A percentile compares a stretch with the other conserved stretches of the same genome.
phyloP scores from a whole-genome alignment of 441 rosid species.

The Cnidoscolus chayamansa region DNA sequence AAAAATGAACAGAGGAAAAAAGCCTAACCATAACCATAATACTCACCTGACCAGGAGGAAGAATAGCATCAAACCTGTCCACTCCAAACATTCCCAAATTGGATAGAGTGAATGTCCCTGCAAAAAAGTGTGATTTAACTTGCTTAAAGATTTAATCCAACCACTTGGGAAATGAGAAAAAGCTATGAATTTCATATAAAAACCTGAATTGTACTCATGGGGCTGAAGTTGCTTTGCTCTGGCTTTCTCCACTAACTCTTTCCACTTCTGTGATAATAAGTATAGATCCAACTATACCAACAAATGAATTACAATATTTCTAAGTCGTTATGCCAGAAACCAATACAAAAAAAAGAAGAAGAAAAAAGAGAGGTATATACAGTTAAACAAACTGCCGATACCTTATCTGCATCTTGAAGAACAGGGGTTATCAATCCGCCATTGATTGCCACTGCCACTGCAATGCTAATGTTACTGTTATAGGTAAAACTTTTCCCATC shows the following conservation, averaged over 20 bases:
- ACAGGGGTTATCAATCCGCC: conserved; percentile 98
- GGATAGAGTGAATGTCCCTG: conserved; percentile 95
- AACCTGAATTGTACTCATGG: conserved; percentile 91
- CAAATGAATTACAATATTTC: conserved; percentile 18
- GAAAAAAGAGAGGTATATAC: not conserved
- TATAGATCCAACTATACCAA: conserved; percentile 76
- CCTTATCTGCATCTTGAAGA: conserved; percentile 96
- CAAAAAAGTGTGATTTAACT: conserved; percentile 18
- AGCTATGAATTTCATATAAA: conserved; percentile 6
- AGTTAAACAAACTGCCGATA: conserved; percentile 21
- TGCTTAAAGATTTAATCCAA: conserved; percentile 10
- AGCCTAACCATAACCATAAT: not conserved
- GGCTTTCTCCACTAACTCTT: conserved; percentile 92
- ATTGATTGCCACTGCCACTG: conserved; percentile 92
- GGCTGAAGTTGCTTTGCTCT: conserved; percentile 90
- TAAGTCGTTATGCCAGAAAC: not conserved
- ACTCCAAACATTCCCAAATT: conserved; percentile 96
- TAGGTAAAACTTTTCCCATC: conserved; percentile 84
- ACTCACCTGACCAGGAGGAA: conserved; percentile 89
- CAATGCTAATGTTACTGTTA: conserved; percentile 72
- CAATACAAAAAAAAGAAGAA: not conserved
- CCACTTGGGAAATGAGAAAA: not conserved
- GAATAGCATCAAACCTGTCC: conserved; percentile 96
- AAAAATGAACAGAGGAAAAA: not conserved
- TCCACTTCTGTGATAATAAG: conserved; percentile 89